Conservation (phyloP, 1,139 yeast species). For the Pichia sp. region DNA sequence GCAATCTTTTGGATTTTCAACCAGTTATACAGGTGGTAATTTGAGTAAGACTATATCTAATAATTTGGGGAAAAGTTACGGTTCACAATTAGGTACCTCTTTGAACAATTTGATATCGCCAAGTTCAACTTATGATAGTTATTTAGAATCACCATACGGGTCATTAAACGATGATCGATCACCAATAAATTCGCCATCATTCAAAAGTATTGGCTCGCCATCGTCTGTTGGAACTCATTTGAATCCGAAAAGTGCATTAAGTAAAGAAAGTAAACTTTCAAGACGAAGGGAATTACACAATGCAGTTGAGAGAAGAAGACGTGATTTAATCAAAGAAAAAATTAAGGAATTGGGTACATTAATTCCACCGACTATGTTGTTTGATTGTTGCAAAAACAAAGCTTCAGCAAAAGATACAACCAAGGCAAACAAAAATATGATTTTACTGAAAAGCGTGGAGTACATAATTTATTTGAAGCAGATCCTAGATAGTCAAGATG, state of each 20-base stretch:
- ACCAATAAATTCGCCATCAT: slow-evolving; percentile 31
- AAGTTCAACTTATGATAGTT: slow-evolving; percentile 27
- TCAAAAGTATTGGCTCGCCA: slow-evolving; percentile 31
- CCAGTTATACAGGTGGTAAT: slow-evolving; percentile 1
- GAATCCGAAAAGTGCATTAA: slow-evolving; percentile 40
- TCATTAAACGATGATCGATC: slow-evolving; percentile 30
- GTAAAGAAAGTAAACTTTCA: slow-evolving; percentile 63
- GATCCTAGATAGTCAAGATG: slow-evolving; percentile 38
- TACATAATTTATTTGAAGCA: slow-evolving; percentile 51
- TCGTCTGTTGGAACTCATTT: slow-evolving; percentile 30
- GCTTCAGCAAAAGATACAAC: slow-evolving; percentile 47
- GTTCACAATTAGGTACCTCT: slow-evolving; percentile 28
- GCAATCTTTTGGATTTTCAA: slow-evolving; percentile 19
- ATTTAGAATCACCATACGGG: slow-evolving; percentile 32
- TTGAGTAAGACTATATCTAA: slow-evolving; percentile 11
- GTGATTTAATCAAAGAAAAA: slow-evolving; percentile 70
- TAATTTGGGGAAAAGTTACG: slow-evolving; percentile 21
- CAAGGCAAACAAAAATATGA: slow-evolving; percentile 67
- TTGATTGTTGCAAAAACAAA: slow-evolving; percentile 37
- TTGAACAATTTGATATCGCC: slow-evolving; percentile 29
- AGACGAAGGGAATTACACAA: slow-evolving; percentile 74
- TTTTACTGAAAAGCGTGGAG: slow-evolving; percentile 61
- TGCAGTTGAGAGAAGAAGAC: slow-evolving; percentile 73
- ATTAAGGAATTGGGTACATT: slow-evolving; percentile 65
- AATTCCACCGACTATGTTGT: slow-evolving; percentile 64